Conservation (phyloP, 768 basidiomycete species). For the Suillus brevipes region DNA sequence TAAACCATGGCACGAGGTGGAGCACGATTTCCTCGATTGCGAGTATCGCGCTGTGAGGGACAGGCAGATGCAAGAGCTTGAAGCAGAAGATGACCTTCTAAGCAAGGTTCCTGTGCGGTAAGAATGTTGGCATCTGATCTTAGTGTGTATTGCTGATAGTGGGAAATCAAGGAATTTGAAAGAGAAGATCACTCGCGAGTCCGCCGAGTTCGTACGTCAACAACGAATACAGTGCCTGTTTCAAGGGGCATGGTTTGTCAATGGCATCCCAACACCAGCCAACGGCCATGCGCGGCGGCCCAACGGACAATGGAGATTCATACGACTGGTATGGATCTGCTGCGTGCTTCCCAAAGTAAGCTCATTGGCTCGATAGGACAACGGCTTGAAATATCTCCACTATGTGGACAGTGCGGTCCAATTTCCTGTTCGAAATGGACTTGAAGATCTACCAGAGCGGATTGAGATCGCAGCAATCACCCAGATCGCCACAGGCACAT, state of each 20-base stretch:
- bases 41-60: constrained; percentile 87
- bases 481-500: constrained; percentile 77
- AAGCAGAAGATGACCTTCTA: constrained; percentile 83
- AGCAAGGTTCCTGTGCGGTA: constrained; percentile 86
- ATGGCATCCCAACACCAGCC: constrained; percentile 56
- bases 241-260: constrained; percentile 92
- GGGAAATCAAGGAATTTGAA: constrained; percentile 66
- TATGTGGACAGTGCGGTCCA: constrained; percentile 82
- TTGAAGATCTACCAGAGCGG: constrained; percentile 86
- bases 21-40: constrained; percentile 74
- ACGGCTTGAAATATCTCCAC: constrained; percentile 76
- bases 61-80: constrained; percentile 87
- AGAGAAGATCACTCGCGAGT: constrained; percentile 85
- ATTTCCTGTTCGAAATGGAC: constrained; percentile 73
- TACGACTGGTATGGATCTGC: constrained; percentile 63
- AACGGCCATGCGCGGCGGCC: constrained; percentile 52
- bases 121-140: constrained; percentile 22
- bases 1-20: constrained; percentile 82
- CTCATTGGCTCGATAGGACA: constrained; percentile 53
- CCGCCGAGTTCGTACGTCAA: constrained; percentile 84
- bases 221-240: constrained; percentile 87
- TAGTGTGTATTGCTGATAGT: constrained; percentile 9
- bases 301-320: constrained; percentile 78
- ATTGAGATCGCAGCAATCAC: constrained; percentile 80
- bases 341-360: not conserved